Conservation (phyloP, 352 stramenopile genomes). For the Pythium sukuiense region DNA sequence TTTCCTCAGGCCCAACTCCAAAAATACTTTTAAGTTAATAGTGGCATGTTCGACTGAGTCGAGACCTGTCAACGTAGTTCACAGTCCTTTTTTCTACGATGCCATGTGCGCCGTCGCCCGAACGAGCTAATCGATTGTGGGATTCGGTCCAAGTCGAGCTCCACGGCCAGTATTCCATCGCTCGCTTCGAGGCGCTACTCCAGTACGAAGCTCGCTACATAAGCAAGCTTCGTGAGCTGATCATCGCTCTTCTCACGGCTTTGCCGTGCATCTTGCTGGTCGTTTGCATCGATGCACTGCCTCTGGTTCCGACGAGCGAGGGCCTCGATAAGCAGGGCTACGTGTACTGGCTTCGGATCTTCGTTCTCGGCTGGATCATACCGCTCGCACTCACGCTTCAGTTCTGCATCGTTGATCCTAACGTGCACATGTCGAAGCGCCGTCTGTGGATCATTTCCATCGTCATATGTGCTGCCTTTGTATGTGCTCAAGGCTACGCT, state of each 20-base stretch:
- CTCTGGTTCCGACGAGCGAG: not conserved
- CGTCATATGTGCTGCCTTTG: not conserved
- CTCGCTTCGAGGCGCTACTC: not conserved
- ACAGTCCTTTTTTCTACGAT: no score
- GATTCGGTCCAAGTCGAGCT: conserved; percentile 7
- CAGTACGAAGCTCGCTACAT: not conserved
- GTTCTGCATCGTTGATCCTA: not conserved
- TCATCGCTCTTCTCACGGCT: not conserved
- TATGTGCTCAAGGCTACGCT: no score
- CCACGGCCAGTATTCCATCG: conserved; percentile 1
- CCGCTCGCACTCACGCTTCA: not conserved
- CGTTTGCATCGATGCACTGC: not conserved
- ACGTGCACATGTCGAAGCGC: not conserved
- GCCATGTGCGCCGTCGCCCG: no score
- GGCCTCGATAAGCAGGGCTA: not conserved
- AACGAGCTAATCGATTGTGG: not conserved
- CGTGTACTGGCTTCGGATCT: not conserved
- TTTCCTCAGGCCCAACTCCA: no score
- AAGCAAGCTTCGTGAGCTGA: not conserved
- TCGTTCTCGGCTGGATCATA: not conserved
- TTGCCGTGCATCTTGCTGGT: not conserved
- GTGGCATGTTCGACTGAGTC: no score
- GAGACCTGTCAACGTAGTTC: no score
- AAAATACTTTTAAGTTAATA: no score
- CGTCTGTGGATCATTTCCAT: not conserved